Conservation (phyloP, 805 yeast species). For the Crinitomyces ghanaensis region DNA sequence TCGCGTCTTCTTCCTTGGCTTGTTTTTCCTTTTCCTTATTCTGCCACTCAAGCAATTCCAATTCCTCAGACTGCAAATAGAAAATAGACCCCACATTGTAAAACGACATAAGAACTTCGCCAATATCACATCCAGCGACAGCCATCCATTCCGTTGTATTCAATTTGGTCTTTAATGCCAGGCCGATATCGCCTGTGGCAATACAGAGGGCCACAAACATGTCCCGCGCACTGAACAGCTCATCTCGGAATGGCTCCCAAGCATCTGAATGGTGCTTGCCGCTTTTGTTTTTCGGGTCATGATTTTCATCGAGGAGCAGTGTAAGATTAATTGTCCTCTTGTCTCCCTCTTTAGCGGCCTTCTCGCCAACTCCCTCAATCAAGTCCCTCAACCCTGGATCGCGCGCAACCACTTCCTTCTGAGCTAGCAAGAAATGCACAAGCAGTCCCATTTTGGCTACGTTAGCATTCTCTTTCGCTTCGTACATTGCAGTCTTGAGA, state of each 20-base stretch:
- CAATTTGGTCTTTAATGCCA: conserved; percentile 50
- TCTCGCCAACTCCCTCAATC: conserved; percentile 11
- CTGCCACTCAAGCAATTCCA: conserved; percentile 37
- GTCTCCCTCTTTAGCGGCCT: conserved; percentile 7
- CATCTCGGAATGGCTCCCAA: conserved; percentile 54
- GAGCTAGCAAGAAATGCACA: conserved; percentile 54
- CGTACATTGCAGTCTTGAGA: conserved; percentile 50
- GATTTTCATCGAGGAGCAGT: conserved; percentile 9
- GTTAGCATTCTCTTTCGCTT: conserved; percentile 34
- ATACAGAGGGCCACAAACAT: conserved; percentile 59
- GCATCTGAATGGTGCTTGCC: conserved; percentile 14
- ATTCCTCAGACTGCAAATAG: conserved; percentile 55
- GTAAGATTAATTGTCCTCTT: conserved; percentile 11
- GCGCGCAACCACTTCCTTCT: conserved; percentile 41
- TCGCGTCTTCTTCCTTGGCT: conserved; percentile 15
- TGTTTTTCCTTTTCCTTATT: conserved; percentile 6
- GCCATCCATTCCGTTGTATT: conserved; percentile 63
- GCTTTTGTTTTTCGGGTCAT: conserved; percentile 7
- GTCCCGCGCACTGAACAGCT: conserved; percentile 68
- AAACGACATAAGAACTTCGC: conserved; percentile 48
- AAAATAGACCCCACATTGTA: conserved; percentile 61
- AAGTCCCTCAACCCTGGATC: conserved; percentile 18
- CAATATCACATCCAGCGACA: conserved; percentile 55
- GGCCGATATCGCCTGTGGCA: conserved; percentile 52
- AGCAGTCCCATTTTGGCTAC: conserved; percentile 45